Percentiles rank a stretch among this genome's conserved stretches.
These are phyloP conservation scores for Scheffersomyces quercinus DNA, from an alignment of 1,139 yeast genomes.

Conservation along the genomic window DNA sequence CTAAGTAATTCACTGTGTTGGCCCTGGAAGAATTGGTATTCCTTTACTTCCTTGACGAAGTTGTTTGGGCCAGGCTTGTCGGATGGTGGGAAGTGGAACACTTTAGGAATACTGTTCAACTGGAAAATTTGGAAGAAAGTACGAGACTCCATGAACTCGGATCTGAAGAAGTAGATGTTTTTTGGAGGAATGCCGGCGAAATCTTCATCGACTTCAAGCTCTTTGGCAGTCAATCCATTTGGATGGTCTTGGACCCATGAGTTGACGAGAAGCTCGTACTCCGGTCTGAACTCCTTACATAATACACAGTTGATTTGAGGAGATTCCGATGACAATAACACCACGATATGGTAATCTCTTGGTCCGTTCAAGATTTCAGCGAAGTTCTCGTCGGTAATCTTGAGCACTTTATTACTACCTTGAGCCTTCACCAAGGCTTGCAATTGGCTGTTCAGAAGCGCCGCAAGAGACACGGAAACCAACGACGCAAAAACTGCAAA, in stretches of 20 bases:
- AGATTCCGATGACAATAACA: slow-evolving; percentile 72
- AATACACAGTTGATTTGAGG: slow-evolving; percentile 74
- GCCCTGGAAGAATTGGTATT: slow-evolving; percentile 56
- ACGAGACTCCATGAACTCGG: slow-evolving; percentile 66
- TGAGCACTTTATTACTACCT: slow-evolving; percentile 24
- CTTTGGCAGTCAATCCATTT: slow-evolving; percentile 32
- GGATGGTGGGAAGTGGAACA: slow-evolving; percentile 67
- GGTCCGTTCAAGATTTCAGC: slow-evolving; percentile 61
- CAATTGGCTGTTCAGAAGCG: slow-evolving; percentile 30
- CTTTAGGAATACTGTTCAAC: slow-evolving; percentile 77
- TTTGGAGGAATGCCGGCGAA: slow-evolving; percentile 22
- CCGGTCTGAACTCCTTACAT: slow-evolving; percentile 73
- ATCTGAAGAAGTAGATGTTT: slow-evolving; percentile 65
- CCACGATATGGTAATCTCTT: slow-evolving; percentile 66
- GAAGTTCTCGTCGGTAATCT: slow-evolving; percentile 62
- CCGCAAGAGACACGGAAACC: slow-evolving; percentile 20
- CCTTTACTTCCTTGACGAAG: slow-evolving; percentile 38
- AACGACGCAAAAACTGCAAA: slow-evolving; percentile 2
- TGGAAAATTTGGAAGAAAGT: slow-evolving; percentile 55
- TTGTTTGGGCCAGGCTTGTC: slow-evolving; percentile 26
- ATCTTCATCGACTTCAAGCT: slow-evolving; percentile 27
- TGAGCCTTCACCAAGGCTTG: slow-evolving; percentile 18
- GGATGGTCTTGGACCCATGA: slow-evolving; percentile 55
- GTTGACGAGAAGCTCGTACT: slow-evolving; percentile 55
- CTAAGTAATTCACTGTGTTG: slow-evolving; percentile 46